phyloP scores from a whole-genome alignment of 1,139 yeast species.

The Meyerozyma athensensis region DNA sequence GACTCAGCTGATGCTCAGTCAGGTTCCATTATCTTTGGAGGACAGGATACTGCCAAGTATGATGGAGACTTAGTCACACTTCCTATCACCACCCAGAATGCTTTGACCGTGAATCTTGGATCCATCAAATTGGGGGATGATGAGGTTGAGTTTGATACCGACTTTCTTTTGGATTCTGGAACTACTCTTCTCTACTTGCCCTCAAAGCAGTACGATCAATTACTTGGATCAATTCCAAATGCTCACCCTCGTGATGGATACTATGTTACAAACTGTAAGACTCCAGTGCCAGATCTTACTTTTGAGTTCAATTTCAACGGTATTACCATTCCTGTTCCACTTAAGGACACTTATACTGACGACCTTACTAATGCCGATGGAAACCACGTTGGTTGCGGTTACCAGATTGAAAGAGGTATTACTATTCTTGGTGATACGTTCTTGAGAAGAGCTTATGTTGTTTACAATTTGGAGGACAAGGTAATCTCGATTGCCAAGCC shows the following conservation, averaged over 20 bases:
- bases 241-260: not conserved
- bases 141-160: not conserved
- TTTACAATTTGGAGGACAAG: constrained; percentile 24
- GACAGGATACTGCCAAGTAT: constrained; percentile 50
- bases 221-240: not conserved
- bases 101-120: not conserved
- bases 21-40: constrained; percentile 55
- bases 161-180: not conserved
- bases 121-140: not conserved
- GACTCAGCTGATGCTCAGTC: constrained; percentile 29
- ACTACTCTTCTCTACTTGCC: not conserved
- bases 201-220: not conserved
- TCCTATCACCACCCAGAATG: constrained; percentile 17
- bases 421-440: constrained; percentile 25
- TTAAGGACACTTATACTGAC: not conserved
- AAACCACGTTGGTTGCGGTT: not conserved
- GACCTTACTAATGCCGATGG: not conserved
- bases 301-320: constrained; percentile 11
- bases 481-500: constrained; percentile 25
- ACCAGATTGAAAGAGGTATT: not conserved
- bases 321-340: constrained; percentile 9
- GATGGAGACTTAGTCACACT: constrained; percentile 41
- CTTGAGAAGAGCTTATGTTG: constrained; percentile 26
- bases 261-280: not conserved
- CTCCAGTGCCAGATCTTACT: not conserved